A percentile compares a stretch with the other conserved stretches of the same genome.
These are phyloP conservation scores for Microsporum canis DNA, from an alignment of 2,329 filamentous ascomycete genomes.

Conservation along the genomic window DNA sequence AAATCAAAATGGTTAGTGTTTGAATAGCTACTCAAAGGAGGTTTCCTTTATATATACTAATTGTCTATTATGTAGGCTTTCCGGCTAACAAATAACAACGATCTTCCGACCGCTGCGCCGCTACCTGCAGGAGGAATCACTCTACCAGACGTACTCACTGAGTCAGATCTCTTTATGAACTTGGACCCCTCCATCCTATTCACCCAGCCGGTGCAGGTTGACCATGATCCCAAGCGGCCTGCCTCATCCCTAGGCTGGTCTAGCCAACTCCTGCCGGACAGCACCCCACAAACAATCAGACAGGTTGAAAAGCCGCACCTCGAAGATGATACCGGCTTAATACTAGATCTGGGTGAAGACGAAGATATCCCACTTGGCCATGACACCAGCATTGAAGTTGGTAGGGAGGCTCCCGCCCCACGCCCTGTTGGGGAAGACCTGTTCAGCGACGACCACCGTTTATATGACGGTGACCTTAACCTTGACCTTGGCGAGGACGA, in stretches of 20 bases:
- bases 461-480: slow-evolving; percentile 43
- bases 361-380: slow-evolving; percentile 58
- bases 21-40: background rate
- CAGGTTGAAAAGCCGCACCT: slow-evolving; percentile 39
- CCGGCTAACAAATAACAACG: slow-evolving; percentile 85
- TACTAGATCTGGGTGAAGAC: slow-evolving; percentile 57
- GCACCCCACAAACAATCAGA: slow-evolving; percentile 48
- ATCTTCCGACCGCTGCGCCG: slow-evolving; percentile 73
- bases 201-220: slow-evolving; percentile 52
- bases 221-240: slow-evolving; percentile 26
- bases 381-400: slow-evolving; percentile 66
- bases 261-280: slow-evolving; percentile 70
- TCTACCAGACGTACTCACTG: slow-evolving; percentile 83
- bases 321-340: slow-evolving; percentile 61
- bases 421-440: slow-evolving; percentile 47
- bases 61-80: slow-evolving; percentile 55
- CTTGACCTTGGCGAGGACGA: slow-evolving; percentile 41
- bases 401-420: slow-evolving; percentile 67
- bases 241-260: slow-evolving; percentile 42
- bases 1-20: slow-evolving; percentile 83
- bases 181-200: slow-evolving; percentile 72
- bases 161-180: slow-evolving; percentile 81
- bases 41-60: slow-evolving; percentile 22
- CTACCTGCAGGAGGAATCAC: slow-evolving; percentile 74
- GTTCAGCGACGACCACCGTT: slow-evolving; percentile 49